Percentiles rank a stretch among this genome's conserved stretches.
Evolutionary conservation across 176 grass and related monocot genomes (phyloP).

Genomic region (Lolium multiflorum): DNA sequence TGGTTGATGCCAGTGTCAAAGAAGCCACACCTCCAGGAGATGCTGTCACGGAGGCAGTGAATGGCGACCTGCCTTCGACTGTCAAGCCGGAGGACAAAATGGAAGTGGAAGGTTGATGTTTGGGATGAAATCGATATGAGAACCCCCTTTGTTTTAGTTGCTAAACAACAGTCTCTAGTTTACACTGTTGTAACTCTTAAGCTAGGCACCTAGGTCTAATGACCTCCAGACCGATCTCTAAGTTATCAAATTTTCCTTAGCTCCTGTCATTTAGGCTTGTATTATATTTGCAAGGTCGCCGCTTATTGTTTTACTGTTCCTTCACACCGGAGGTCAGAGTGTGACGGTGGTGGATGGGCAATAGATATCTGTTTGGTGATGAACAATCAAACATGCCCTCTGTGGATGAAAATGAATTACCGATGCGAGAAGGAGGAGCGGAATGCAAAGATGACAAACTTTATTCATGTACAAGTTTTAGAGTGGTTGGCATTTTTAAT

Average conservation of each 20-base stretch:
- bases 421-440: not conserved
- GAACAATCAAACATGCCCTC: not conserved
- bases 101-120: conserved; percentile 42
- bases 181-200: conserved; percentile 1
- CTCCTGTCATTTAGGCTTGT: not conserved
- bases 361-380: not conserved
- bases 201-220: conserved; percentile 1
- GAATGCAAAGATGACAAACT: not conserved
- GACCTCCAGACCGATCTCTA: not conserved
- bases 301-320: not conserved
- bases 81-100: conserved; percentile 27
- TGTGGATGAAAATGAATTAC: not conserved
- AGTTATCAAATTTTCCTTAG: conserved; percentile 14
- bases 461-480: too few species aligned
- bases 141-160: not conserved
- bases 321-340: not conserved
- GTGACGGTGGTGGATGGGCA: not conserved
- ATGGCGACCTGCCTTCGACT: not conserved
- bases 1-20: not conserved
- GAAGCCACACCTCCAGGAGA: not conserved
- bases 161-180: not conserved
- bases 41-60: not conserved
- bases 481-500: too few species aligned
- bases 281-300: not conserved
- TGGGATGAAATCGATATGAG: not conserved